Evolutionary conservation across 2,329 filamentous ascomycete species (phyloP), one percentile per base, ranked within the genome.

Genomic region (Lachnellula suecica): DNA sequence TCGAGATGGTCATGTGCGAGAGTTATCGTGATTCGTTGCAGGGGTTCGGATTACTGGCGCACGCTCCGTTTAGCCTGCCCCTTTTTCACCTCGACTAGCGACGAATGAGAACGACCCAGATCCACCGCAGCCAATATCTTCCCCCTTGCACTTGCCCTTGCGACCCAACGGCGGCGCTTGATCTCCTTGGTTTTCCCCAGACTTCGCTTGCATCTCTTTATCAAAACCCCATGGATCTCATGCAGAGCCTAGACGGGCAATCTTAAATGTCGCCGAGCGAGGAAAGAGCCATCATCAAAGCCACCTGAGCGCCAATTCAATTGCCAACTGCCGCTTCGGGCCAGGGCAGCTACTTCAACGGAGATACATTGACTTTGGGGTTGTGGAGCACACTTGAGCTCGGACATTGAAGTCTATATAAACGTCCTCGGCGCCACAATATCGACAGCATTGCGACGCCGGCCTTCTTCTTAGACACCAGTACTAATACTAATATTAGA

Each of bases 281-380:
- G 24, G 27, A 20, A 45, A 44, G 29, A 43, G 37, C 19, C 43
- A 50, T 49, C 29, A n/a, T n/a, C n/a, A n/a, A 45, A 41, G 41
- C 41, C 51, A 44, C 45, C 45, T 27, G 17, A 42, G 35, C 35
- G 35, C 17, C 13, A 27, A 20, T 47, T 27, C n/a, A n/a, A n/a
- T n/a, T n/a, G n/a, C 40, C 40, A 54, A 47, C 47, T 54, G 29
- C 51, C 51, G 43, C 27, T 31, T 50, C 23, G 27, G 27, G 45
- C 34, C 22, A 23, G 13, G 22, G 20, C 31, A 25, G 25, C 6
- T 20, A 22, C 15, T 13, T 17, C 10, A 25, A 27, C 13, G 10
- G 20, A n/a, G n/a, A n/a, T n/a, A n/a, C n/a, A n/a, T n/a, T n/a
- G n/a, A n/a, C n/a, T n/a, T n/a, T n/a, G n/a, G n/a, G n/a, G n/a